Evolutionary conservation across 371 early-diverging fungal species (phyloP), one percentile per base, ranked within the genome.

Genomic region (Sporodiniella umbellata): DNA sequence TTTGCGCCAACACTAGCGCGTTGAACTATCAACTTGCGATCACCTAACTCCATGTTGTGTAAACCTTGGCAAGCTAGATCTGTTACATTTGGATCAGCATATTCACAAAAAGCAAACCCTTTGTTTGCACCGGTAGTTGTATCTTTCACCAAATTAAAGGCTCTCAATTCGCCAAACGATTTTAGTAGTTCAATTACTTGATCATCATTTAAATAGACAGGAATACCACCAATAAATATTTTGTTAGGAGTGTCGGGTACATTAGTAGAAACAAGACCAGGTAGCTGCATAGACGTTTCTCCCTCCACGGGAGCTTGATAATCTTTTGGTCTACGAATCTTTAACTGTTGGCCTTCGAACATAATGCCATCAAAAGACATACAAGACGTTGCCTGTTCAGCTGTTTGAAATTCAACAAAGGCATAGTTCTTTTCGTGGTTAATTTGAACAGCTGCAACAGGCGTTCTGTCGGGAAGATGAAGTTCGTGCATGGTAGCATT

Each of bases 91-190:
- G 92, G 86, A 65, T 97, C 94, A 8, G 79, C 78, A 60, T 93
- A 98, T 69, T 98, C 98, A 68, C 95, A 95, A 56, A 98, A 96
- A 0, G 98, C 98, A 72, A 90, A 96, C 0, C 99, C 98, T 84
- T 93, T 94, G 33, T 95, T 95, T 35, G 81, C 62, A 2, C 89
- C 87, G 1, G 89, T 88, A 15, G 72, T 63, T 15, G 74, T 70
- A 54, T 96, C 98, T 57, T 90, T 92, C 14, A 98, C 94, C 33
- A 98, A 59, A 60, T 93, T 92, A 66, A 98, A 98, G 0, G 93
- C 83, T 45, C 85, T 78, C 28, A 98, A 69, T 62, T 91, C 89
- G 45, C 98, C 99, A 83, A 98, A 98, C 0, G 96, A 81, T 37
- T 84, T 83, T 50, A 98, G 68, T 22, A 98, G 71, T 53, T 98